These are phyloP conservation scores for Flaveria trinervia DNA, from an alignment of 129 eudicot genomes.

Conservation along the genomic window DNA sequence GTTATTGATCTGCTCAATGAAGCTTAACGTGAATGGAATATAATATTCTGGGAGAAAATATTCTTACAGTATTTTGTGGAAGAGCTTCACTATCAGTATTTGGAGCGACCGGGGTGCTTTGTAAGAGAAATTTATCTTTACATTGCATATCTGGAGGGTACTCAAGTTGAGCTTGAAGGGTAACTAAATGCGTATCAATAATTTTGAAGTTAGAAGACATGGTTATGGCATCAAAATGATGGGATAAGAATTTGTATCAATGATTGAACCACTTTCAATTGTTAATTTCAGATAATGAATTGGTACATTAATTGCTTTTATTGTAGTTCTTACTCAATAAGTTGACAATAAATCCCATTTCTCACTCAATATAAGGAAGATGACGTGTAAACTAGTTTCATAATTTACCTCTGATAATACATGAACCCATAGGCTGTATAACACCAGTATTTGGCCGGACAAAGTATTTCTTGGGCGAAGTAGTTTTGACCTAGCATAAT, in stretches of 20 bases:
- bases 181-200: conserved; percentile 47
- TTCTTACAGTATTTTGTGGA: conserved; percentile 69
- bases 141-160: conserved; percentile 87
- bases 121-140: conserved; percentile 89
- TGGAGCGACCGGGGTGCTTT: conserved; percentile 66
- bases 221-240: conserved; percentile 16
- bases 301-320: too few relatives aligned
- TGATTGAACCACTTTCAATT: background rate
- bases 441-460: conserved; percentile 93
- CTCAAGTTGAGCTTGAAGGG: conserved; percentile 87
- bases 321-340: background rate
- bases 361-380: conserved; percentile 1
- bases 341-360: conserved; percentile 15
- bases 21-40: background rate
- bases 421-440: conserved; percentile 64
- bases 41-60: background rate
- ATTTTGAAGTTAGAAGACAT: conserved; percentile 29
- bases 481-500: conserved; percentile 74
- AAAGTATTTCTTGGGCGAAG: conserved; percentile 93
- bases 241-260: background rate
- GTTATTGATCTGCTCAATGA: conserved; percentile 14
- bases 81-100: conserved; percentile 68
- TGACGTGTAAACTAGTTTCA: background rate
- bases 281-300: background rate
- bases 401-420: conserved; percentile 72